Evolutionary conservation across 1,284 basidiomycete species (phyloP), one percentile per base, ranked within the genome.

Genomic region (Porodaedalea pini): DNA sequence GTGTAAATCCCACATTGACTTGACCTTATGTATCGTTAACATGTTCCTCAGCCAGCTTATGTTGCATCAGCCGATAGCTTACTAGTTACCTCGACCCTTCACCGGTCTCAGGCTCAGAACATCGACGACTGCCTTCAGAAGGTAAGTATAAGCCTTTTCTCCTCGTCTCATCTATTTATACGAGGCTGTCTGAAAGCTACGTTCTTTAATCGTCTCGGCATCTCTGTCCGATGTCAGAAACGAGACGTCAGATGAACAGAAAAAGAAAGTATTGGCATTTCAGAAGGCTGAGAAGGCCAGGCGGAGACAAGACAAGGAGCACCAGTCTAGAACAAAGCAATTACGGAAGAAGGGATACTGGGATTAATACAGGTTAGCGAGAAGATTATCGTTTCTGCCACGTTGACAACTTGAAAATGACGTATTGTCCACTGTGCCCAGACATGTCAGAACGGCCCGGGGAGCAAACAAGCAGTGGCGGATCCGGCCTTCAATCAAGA

Each of bases 41-140:
- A 4, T 13, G 3, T 29, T 29, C 43, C 50, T 1, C 63, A 90
- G 88, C 75, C 82, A 0, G 75, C 81, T 67, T 91, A 88, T 61
- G 81, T 80, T 2, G 72, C 80, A 17, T 88, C 87, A 2, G 78
- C 85, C 0, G 73, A 82, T 53, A 81, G 83, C 2, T 73, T 91
- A 21, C 71, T 88, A 32, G 74, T 90, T 50, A 84, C 85, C 4
- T 90, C 86, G 0, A 85, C 78, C 0, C 70, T 75, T 0, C 77
- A 81, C 61, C 83, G 89, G n/a, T 90, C 88, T 7, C 88, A 91
- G 66, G 73, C 83, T 3, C 81, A 83, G 64, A 91, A 91, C 61
- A 70, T 89, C 13, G 79, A 87, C 10, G 85, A 90, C 58, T 86
- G 84, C 63, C 73, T 91, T 23, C 63, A 69, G 8, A 90, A 89